Base-by-base conservation (phyloP, 805 yeast species). In the Teunomyces kruisii region DNA sequence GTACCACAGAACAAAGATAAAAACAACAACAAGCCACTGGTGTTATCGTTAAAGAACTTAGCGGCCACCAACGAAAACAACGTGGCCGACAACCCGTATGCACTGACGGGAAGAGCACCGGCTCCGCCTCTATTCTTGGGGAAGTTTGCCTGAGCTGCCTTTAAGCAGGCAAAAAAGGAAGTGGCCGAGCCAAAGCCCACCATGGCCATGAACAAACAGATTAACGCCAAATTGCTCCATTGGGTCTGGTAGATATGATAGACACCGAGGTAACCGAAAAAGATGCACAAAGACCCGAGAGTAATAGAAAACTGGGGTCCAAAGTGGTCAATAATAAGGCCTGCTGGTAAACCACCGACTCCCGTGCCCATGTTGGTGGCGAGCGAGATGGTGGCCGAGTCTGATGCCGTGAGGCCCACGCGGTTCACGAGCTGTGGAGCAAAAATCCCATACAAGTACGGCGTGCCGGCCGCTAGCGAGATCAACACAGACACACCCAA, bases 111-210 rank as follows among this genome's bases (percentile, higher is more conserved):
- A 35, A 79, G 67, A 0, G 88, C 83, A 14, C 83, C 83, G 2
- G 89, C 89, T 6, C 81, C 70, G 16, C 89, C 94, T 56, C 85
- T 72, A 55, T 83, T 81, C 24, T 77, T 65, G 0, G 92, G 92
- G 52, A 86, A 86, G 55, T 86, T 86, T 2, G 84, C 55, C 27
- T 80, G 80, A 1, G 80, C 72, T 1, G 79, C 78, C 48, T 80
- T 80, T 51, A 80, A 61, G 9, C 72, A 61, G 63, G 88, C 75
- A 24, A 86, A 77, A 55, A 76, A 85, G 47, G 79, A 75, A 1
- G 82, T 79, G 8, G 80, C 79, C 0, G 89, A 83, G 0, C 90
- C 88, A 51, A 81, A 77, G 0, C 90, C 88, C n/a, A 79, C 72
- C 27, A 72, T 57, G 0, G 65, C 60, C 70, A 84, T 71, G 4